These are phyloP conservation scores for Maudiozyma turicensis DNA, from an alignment of 805 yeast genomes.

Conservation along the genomic window DNA sequence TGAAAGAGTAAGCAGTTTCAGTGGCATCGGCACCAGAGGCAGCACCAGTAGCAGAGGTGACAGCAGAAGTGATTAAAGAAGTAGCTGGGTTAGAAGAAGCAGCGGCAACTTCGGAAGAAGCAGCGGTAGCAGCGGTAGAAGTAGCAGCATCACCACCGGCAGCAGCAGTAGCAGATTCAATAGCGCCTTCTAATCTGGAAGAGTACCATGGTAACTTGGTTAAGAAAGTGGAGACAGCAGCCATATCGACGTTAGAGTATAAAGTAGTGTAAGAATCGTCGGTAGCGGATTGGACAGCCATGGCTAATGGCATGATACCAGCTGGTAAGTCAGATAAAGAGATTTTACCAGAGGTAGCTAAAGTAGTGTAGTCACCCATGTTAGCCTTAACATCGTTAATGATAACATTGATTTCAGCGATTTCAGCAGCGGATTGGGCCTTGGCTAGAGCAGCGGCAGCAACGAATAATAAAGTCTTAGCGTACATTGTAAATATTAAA, in stretches of 20 bases:
- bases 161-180: slow-evolving; percentile 1
- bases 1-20: slow-evolving; percentile 25
- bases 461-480: slow-evolving; percentile 12
- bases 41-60: slow-evolving; percentile 3
- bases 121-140: slow-evolving; percentile 1
- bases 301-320: slow-evolving; percentile 16
- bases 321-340: slow-evolving; percentile 13
- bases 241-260: slow-evolving; percentile 22
- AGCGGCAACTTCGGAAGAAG: neutral
- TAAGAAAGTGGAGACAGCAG: slow-evolving; percentile 20
- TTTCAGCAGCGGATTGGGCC: slow-evolving; percentile 13
- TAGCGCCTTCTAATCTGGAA: slow-evolving; percentile 17
- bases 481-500: slow-evolving; percentile 6
- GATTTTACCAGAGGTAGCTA: slow-evolving; percentile 9
- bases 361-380: slow-evolving; percentile 11
- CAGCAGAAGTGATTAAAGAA: slow-evolving; percentile 1
- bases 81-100: neutral
- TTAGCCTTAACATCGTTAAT: slow-evolving; percentile 15
- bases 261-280: slow-evolving; percentile 29
- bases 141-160: slow-evolving; percentile 6
- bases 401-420: slow-evolving; percentile 15
- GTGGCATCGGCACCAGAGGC: slow-evolving; percentile 15
- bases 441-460: slow-evolving; percentile 15
- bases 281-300: slow-evolving; percentile 22
- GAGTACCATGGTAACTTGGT: slow-evolving; percentile 30